Percentiles rank a stretch among this genome's conserved stretches.
phyloP scores from a whole-genome alignment of 2,329 filamentous ascomycete genomes.

The Cladosporium oxysporum region DNA sequence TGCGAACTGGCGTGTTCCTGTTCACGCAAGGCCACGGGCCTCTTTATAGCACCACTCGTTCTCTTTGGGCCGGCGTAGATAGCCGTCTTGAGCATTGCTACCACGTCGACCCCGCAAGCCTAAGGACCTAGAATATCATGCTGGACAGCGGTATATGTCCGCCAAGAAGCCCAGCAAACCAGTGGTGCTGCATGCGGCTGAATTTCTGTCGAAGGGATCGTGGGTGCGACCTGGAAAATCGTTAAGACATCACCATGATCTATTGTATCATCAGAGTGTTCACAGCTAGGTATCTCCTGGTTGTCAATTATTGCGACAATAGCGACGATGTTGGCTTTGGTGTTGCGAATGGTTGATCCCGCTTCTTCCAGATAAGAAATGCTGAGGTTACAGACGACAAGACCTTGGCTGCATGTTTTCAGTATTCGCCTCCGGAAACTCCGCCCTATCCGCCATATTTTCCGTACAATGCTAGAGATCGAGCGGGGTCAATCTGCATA shows the following conservation, averaged over 20 bases:
- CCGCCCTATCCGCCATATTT: background rate
- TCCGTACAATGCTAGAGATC: background rate
- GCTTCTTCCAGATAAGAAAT: conserved; percentile 1
- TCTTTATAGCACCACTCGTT: background rate
- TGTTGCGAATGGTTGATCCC: background rate
- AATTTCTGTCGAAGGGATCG: background rate
- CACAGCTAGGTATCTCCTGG: background rate
- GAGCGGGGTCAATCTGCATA: background rate
- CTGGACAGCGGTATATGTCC: background rate
- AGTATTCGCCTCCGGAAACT: background rate
- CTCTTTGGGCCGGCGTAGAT: background rate
- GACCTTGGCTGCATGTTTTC: background rate
- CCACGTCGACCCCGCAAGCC: background rate
- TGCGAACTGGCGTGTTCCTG: background rate
- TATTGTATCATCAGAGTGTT: background rate
- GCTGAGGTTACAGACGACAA: conserved; percentile 3
- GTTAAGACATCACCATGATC: background rate
- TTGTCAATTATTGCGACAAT: background rate
- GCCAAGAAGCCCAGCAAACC: background rate
- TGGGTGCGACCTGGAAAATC: no score
- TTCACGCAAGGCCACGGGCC: background rate
- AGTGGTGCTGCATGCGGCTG: background rate
- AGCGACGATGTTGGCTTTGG: background rate
- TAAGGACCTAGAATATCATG: background rate
- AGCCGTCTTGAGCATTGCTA: background rate